Conservation (phyloP, 1,139 yeast species). For the Geotrichum candidum region DNA sequence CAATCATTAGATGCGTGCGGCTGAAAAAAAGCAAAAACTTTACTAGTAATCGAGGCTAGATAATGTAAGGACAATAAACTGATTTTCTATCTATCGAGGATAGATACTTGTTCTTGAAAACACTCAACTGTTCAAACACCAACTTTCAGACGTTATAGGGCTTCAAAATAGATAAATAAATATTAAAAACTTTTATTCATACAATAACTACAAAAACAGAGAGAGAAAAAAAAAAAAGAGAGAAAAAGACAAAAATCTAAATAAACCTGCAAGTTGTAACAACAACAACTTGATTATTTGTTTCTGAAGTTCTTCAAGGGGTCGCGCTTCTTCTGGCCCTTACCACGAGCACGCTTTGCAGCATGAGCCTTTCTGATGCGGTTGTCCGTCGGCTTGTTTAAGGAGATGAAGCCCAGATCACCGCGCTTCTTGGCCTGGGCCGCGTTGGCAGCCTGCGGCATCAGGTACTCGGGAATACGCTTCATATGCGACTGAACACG, state of each 20-base stretch:
- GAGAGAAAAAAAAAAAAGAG: background rate
- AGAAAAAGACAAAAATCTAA: background rate
- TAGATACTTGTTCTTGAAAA: no score
- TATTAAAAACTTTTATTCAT: background rate
- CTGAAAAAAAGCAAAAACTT: no score
- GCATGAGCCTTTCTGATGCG: constrained; percentile 42
- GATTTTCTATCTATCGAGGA: no score
- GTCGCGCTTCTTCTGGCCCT: constrained; percentile 44
- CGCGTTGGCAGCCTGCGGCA: constrained; percentile 54
- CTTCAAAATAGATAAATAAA: background rate
- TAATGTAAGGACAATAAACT: no score
- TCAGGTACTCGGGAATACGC: constrained; percentile 84
- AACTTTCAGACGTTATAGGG: no score
- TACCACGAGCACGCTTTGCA: constrained; percentile 35
- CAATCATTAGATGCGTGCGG: no score
- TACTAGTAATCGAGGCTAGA: no score
- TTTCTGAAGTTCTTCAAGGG: constrained; percentile 59
- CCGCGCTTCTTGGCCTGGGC: constrained; percentile 47
- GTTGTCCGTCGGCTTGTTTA: constrained; percentile 50
- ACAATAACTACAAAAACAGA: background rate
- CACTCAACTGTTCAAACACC: no score
- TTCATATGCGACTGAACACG: constrained; percentile 81
- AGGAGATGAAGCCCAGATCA: constrained; percentile 71
- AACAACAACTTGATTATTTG: background rate
- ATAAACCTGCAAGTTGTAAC: background rate